These are phyloP conservation scores for Termitomyces sp. DNA, from an alignment of 768 basidiomycete genomes.

Conservation along the genomic window DNA sequence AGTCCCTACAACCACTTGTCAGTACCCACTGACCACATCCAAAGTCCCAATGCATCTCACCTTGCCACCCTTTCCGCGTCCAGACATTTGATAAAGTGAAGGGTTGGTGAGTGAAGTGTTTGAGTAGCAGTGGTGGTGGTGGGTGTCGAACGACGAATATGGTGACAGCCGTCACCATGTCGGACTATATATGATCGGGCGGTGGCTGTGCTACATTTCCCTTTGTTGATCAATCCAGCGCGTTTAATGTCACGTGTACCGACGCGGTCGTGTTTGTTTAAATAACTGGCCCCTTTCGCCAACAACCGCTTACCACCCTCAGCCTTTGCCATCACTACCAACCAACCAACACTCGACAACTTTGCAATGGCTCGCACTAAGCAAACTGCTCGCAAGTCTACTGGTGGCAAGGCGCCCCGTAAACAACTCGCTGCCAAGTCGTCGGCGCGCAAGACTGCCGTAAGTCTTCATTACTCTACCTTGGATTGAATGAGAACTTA, in stretches of 20 bases:
- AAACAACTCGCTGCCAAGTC: slow-evolving; percentile 71
- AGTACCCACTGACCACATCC: background rate
- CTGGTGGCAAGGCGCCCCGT: slow-evolving; percentile 72
- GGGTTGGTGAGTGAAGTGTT: background rate
- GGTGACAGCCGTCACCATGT: slow-evolving; percentile 14
- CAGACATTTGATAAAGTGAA: slow-evolving; percentile 2
- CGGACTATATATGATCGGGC: slow-evolving; percentile 32
- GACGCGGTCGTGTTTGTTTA: slow-evolving; percentile 23
- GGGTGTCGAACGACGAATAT: slow-evolving; percentile 18
- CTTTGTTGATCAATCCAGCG: slow-evolving; percentile 34
- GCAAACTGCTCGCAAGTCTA: slow-evolving; percentile 87
- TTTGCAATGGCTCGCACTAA: slow-evolving; percentile 70
- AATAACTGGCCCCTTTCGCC: slow-evolving; percentile 13
- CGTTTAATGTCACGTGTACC: slow-evolving; percentile 35
- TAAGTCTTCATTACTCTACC: slow-evolving; percentile 19
- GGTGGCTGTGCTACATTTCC: slow-evolving; percentile 50
- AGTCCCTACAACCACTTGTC: background rate
- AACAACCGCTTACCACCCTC: background rate
- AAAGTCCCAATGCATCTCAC: background rate
- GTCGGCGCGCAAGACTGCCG: slow-evolving; percentile 57
- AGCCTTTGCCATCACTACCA: background rate
- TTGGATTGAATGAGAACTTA: background rate
- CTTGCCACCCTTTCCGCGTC: slow-evolving; percentile 7
- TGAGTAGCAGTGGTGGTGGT: slow-evolving; percentile 21
- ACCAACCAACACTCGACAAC: slow-evolving; percentile 10